A percentile compares a stretch with the other conserved stretches of the same genome.
phyloP scores from a whole-genome alignment of 2,329 filamentous ascomycete genomes.

The Capronia epimyces region DNA sequence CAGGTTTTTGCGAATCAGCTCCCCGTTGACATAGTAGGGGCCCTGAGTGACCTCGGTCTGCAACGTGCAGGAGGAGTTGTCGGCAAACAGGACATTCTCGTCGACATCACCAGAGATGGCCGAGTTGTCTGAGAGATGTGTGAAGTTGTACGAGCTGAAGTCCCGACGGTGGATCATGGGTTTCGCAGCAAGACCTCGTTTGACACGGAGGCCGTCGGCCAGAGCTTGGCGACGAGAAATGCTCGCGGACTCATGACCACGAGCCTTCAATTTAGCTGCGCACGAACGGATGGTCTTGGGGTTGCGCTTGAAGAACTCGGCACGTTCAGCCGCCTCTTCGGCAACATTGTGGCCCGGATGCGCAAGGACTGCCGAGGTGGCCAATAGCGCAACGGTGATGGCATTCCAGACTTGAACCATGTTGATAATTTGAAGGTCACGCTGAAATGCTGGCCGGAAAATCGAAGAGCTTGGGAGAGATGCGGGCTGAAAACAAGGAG shows the following conservation, averaged over 20 bases:
- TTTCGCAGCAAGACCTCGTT: slow-evolving; percentile 33
- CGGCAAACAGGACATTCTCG: slow-evolving; percentile 31
- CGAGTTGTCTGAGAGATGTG: slow-evolving; percentile 32
- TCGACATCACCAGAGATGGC: slow-evolving; percentile 28
- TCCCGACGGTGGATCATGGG: slow-evolving; percentile 34
- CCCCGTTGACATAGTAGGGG: slow-evolving; percentile 47
- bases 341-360: slow-evolving; percentile 49
- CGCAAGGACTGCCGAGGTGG: slow-evolving; percentile 30
- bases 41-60: slow-evolving; percentile 52
- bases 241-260: slow-evolving; percentile 44
- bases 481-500: background rate
- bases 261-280: slow-evolving; percentile 43
- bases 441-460: no score
- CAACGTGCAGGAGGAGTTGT: slow-evolving; percentile 43
- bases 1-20: slow-evolving; percentile 38
- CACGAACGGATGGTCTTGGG: slow-evolving; percentile 46
- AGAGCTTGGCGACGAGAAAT: slow-evolving; percentile 42
- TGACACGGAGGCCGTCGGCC: slow-evolving; percentile 41
- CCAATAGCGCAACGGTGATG: background rate
- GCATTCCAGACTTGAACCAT: background rate
- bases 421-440: no score
- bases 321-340: slow-evolving; percentile 48
- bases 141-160: slow-evolving; percentile 35
- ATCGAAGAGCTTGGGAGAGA: background rate
- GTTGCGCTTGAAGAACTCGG: slow-evolving; percentile 40